A percentile compares a stretch with the other conserved stretches of the same genome.
Evolutionary conservation across 2,329 filamentous ascomycete genomes (phyloP).

Genomic region (Colletotrichum sp.): DNA sequence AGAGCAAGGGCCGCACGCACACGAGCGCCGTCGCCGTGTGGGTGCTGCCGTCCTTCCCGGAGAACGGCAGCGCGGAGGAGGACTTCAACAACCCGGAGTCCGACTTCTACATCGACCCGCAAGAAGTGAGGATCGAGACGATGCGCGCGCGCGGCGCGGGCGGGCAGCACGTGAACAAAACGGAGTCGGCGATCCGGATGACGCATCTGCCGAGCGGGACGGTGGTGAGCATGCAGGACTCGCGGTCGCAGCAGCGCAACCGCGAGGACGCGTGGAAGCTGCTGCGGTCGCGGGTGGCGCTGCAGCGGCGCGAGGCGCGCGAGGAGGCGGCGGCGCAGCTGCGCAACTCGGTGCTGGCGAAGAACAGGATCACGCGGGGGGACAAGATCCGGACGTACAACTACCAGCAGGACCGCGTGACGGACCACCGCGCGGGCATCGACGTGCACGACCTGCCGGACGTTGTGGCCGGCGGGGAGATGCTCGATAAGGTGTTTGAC

Average conservation of each 20-base stretch:
- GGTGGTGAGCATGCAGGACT: conserved; percentile 91
- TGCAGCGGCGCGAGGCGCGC: conserved; percentile 78
- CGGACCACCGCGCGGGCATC: conserved; percentile 83
- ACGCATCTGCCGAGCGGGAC: conserved; percentile 90
- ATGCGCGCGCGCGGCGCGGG: conserved; percentile 93
- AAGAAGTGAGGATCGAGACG: conserved; percentile 83
- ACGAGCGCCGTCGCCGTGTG: conserved; percentile 92
- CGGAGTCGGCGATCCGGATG: conserved; percentile 91
- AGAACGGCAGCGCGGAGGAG: conserved; percentile 51
- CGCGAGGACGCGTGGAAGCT: conserved; percentile 86
- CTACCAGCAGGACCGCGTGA: conserved; percentile 75
- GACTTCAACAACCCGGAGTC: conserved; percentile 84
- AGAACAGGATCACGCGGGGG: conserved; percentile 83
- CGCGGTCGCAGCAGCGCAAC: conserved; percentile 88
- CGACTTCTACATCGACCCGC: conserved; percentile 87
- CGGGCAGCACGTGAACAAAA: conserved; percentile 98
- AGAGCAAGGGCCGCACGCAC: conserved; percentile 89
- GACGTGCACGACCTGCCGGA: conserved; percentile 82
- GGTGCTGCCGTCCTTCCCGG: conserved; percentile 84
- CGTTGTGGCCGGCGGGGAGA: conserved; percentile 76
- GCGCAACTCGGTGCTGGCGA: conserved; percentile 78
- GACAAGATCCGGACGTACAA: conserved; percentile 97
- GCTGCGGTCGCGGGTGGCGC: conserved; percentile 81
- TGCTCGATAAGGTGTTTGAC: conserved; percentile 76
- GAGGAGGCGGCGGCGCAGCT: conserved; percentile 80